Percentiles rank a stretch among this genome's conserved stretches.
Conservation (phyloP, 2,329 filamentous ascomycete genomes). For the Aspergillus fumigatiaffinis region DNA sequence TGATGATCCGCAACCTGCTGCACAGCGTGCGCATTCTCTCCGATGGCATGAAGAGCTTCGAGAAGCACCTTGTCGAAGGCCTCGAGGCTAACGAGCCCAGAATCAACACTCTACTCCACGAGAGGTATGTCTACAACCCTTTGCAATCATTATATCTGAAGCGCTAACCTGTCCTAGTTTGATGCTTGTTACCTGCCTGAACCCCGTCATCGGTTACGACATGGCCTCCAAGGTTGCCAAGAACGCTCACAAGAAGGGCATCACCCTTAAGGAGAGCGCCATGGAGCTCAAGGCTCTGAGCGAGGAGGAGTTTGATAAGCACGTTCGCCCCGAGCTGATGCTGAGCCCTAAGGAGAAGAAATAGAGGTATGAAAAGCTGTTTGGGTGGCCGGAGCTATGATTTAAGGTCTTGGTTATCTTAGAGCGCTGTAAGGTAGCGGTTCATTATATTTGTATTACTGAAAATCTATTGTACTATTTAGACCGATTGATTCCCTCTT, state of each 20-base stretch:
- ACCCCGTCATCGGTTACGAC: constrained; percentile 95
- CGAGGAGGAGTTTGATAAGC: constrained; percentile 81
- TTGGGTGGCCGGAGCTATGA: neutral
- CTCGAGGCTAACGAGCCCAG: constrained; percentile 91
- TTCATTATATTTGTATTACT: constrained; percentile 15
- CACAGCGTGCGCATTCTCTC: constrained; percentile 85
- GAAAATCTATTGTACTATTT: constrained; percentile 13
- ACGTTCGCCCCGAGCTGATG: constrained; percentile 94
- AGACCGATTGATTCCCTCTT: neutral
- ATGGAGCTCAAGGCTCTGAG: constrained; percentile 89
- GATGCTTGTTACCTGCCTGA: constrained; percentile 97
- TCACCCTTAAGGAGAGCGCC: constrained; percentile 88
- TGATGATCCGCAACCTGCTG: constrained; percentile 90
- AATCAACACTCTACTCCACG: constrained; percentile 84
- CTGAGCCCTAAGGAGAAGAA: constrained; percentile 72
- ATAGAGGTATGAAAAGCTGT: constrained; percentile 27
- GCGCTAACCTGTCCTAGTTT: constrained; percentile 54
- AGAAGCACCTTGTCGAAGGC: constrained; percentile 85
- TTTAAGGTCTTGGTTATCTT: constrained; percentile 7
- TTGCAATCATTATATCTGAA: neutral
- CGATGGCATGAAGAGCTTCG: constrained; percentile 92
- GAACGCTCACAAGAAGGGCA: constrained; percentile 97
- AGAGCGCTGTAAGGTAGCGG: constrained; percentile 6
- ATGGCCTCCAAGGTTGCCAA: constrained; percentile 97
- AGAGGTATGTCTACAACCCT: constrained; percentile 63